Evolutionary conservation across 805 yeast genomes (phyloP), one percentile per base, ranked within the genome.

Genomic region (Hyphopichia homilentoma): DNA sequence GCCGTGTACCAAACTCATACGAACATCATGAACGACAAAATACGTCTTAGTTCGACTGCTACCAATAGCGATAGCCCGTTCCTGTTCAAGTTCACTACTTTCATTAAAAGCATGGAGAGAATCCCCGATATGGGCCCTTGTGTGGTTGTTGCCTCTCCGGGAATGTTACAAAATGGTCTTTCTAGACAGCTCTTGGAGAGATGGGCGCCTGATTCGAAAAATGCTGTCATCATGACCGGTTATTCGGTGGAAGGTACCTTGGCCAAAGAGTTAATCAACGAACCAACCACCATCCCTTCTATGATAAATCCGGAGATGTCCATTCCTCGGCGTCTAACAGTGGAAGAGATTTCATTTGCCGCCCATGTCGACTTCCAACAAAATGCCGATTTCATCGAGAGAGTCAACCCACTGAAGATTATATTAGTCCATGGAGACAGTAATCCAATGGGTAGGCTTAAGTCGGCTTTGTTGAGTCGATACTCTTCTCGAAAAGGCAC

Each of bases 331-430:
- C 72, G 97, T 42, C 61, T 94, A 35, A 76, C 75, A 29, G 81
- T 93, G 12, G 97, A 90, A 43, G 99, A 93, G 57, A 82, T 93
- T 4, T 89, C 97, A 1, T 93, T 93, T 69, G 97, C 98, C n/a
- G 99, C 99, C 0, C 99, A 93, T 59, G 99, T 93, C 15, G 99
- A 93, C 54, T 93, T 83, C 58, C 87, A 84, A 48, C 96, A 93
- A 52, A 93, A 93, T 47, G 68, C 95, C 1, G 85, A 84, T 35
- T 93, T 93, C 51, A 93, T 93, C 38, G 96, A 89, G 45, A 68
- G 79, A 38, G 86, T 93, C 2, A 82, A 83, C 37, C 95, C 99
- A 0, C 74, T 74, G 38, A 79, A 84, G 34, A 84, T 93, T 39
- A 87, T 90, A 37, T 70, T 93, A 34, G 99, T 93, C 2, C 99